Base-by-base conservation (phyloP, 139 green algal genomes). In the Ettlia oleoabundans region DNA sequence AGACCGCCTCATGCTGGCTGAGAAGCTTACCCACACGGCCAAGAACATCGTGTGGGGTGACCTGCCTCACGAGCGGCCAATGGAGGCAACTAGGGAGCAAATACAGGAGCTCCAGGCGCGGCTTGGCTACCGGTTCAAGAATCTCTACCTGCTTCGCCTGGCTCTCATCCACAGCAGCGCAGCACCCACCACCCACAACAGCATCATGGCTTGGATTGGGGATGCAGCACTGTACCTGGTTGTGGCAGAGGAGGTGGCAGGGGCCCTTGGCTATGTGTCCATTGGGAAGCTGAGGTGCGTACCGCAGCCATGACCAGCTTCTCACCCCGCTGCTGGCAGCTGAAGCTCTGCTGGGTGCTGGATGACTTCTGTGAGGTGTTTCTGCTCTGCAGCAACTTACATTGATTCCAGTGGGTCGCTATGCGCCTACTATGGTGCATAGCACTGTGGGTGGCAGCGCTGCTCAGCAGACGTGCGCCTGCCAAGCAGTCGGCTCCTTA, bases 131-230 rank as follows among this genome's bases (percentile, higher is more conserved):
- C 51, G 52, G n/a, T 77, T 77, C 30, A 63, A 63, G 42, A 80
- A 80, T 52, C 73, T 61, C 24, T 80, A 68, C 52, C 73, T 80
- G 35, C 73, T 80, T 37, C 73, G 73, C 53, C 73, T 80, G 53
- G 73, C 73, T 5, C 53, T 80, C 2, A 26, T 80, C 24, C 73
- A 80, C 73, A 66, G 42, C 35, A 55, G 33, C 22, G 73, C 73
- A 19, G 73, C 73, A 19, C 53, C 73, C 73, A 69, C 37, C 52
- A 80, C 73, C 22, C 58, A 67, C 73, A 80, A 80, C 52, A 38
- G 37, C 52, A 67, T 80, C 52, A 40, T 80, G 73, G 73, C 73
- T 7, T 80, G 73, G 73, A 51, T 80, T 19, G 73, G 73, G 18
- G 73, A 80, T 30, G 73, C 73, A 30, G 53, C 52, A 8, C 37